Evolutionary conservation across 805 yeast genomes (phyloP).

Genomic region (Candida succiphila): DNA sequence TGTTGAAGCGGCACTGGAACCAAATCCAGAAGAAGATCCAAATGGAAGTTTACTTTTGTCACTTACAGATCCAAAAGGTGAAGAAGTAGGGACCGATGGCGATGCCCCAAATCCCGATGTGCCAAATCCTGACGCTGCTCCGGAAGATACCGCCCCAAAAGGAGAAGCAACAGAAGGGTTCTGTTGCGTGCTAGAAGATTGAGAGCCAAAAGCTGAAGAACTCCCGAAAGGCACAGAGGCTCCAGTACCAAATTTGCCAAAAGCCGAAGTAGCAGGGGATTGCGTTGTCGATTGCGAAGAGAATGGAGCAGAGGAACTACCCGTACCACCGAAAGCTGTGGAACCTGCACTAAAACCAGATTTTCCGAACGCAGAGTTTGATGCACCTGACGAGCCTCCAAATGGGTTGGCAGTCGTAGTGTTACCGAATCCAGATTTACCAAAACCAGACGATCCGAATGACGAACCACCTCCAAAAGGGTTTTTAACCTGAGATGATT

Average conservation of each 20-base stretch:
- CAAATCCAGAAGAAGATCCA: not conserved
- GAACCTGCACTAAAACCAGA: conserved; percentile 1
- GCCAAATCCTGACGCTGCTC: conserved; percentile 5
- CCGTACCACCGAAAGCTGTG: not conserved
- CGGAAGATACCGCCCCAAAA: conserved; percentile 4
- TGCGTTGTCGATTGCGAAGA: conserved; percentile 2
- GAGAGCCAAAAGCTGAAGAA: conserved; percentile 3
- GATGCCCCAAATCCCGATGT: conserved; percentile 10
- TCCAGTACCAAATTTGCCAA: conserved; percentile 2
- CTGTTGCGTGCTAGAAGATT: conserved; percentile 5
- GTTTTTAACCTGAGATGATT: not conserved
- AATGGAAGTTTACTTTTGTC: too few relatives aligned
- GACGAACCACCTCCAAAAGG: conserved; percentile 13
- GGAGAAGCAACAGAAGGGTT: conserved; percentile 10
- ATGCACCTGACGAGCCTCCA: conserved; percentile 1
- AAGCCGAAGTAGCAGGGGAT: not conserved
- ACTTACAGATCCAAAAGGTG: conserved; percentile 13
- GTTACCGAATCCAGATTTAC: conserved; percentile 7
- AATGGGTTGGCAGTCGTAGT: conserved; percentile 4
- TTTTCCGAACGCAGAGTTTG: conserved; percentile 1
- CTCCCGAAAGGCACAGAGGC: not conserved
- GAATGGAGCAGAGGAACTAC: conserved; percentile 4
- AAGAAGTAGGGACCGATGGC: conserved; percentile 2
- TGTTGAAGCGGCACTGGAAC: not conserved
- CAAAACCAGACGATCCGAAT: conserved; percentile 10